Conservation (phyloP, 805 yeast genomes). For the Kuraishia hungarica region DNA sequence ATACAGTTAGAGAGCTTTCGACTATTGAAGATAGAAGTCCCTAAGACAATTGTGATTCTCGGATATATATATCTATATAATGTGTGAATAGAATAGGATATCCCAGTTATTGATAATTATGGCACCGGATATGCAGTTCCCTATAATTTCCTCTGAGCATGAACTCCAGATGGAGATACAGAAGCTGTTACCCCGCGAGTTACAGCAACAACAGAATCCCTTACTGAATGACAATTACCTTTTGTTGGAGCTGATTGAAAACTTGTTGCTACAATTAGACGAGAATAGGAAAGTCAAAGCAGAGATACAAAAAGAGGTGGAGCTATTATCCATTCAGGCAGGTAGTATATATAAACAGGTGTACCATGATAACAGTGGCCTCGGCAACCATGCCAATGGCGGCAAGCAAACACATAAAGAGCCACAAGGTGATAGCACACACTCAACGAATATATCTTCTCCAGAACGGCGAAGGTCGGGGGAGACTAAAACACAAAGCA, state of each 20-base stretch:
- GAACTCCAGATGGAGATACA: not conserved
- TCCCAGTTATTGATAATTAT: not conserved
- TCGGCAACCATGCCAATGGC: not conserved
- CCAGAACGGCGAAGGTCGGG: not conserved
- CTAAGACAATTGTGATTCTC: no score
- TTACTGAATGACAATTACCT: slow-evolving; percentile 7
- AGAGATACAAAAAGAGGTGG: slow-evolving; percentile 3
- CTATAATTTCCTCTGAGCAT: not conserved
- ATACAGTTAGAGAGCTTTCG: no score
- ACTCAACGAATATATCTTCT: not conserved
- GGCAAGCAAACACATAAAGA: not conserved
- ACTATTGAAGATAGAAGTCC: no score
- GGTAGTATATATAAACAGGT: not conserved
- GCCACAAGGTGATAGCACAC: not conserved
- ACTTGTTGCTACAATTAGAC: slow-evolving; percentile 1
- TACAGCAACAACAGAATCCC: not conserved
- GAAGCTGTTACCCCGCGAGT: not conserved
- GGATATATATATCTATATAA: no score
- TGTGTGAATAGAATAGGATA: not conserved
- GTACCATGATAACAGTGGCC: not conserved
- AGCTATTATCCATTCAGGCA: slow-evolving; percentile 2
- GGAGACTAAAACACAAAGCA: not conserved
- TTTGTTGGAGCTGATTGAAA: slow-evolving; percentile 4
- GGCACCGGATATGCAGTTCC: not conserved
- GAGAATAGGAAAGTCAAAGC: slow-evolving; percentile 4